Base-by-base conservation (phyloP, 139 green algal genomes). In the Chlamydomonas asymmetrica region DNA sequence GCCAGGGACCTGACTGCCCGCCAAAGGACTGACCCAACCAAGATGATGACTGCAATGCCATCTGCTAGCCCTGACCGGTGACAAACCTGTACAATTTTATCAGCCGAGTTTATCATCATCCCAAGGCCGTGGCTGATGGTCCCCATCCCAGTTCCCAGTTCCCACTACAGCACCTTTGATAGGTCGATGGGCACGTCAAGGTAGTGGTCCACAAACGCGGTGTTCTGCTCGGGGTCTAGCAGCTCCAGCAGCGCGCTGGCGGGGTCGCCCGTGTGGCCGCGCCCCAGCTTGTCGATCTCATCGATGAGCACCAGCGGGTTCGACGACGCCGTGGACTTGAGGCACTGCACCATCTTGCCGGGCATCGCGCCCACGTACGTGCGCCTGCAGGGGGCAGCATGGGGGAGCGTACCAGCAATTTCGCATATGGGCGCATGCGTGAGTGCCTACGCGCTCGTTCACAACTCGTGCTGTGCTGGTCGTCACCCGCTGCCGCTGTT, bases 351-450 rank as follows among this genome's bases (percentile, higher is more conserved):
- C 82, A 98, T 90, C 82, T 99, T 99, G 49, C 96, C 96, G 3
- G 96, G 96, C 96, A 99, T 99, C 37, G 96, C 96, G 25, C 96
- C 96, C 22, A 99, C 93, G 79, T 99, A 99, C 5, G 96, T 99
- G 27, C 96, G 88, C 52, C 95, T 82, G n/a, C n/a, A n/a, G 80
- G 18, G 61, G 52, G 22, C 5, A 35, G 25, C 48, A 13, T 56
- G 13, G 13, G 48, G 48, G 48, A n/a, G n/a, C n/a, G n/a, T n/a
- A n/a, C n/a, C n/a, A n/a, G n/a, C n/a, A n/a, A n/a, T n/a, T n/a
- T n/a, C n/a, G n/a, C n/a, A n/a, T n/a, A n/a, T n/a, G n/a, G n/a
- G n/a, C n/a, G n/a, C n/a, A n/a, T n/a, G n/a, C n/a, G n/a, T n/a
- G n/a, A n/a, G n/a, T n/a, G n/a, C n/a, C n/a, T n/a, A n/a, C n/a